Evolutionary conservation across 2,329 filamentous ascomycete species (phyloP).

Genomic region (Coleophoma crateriformis): DNA sequence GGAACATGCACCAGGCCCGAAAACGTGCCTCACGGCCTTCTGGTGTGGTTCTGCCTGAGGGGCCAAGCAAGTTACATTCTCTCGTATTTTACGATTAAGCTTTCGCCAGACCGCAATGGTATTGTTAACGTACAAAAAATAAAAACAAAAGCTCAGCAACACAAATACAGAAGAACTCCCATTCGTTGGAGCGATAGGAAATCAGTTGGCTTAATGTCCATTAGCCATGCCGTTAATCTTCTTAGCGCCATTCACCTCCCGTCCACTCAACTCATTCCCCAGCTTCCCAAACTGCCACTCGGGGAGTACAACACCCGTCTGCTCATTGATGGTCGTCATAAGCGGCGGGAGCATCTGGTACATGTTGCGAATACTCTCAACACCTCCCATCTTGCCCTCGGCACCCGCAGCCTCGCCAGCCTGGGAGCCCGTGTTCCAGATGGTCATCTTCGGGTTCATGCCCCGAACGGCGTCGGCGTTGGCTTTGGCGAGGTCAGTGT

Average conservation of each 20-base stretch:
- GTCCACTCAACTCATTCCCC: conserved; percentile 26
- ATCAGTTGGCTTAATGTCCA: not conserved
- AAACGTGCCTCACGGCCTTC: too few relatives aligned
- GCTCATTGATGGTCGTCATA: conserved; percentile 80
- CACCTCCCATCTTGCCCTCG: conserved; percentile 43
- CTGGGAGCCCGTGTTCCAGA: conserved; percentile 74
- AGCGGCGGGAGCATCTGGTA: conserved; percentile 82
- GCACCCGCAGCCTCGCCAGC: conserved; percentile 29
- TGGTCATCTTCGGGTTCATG: conserved; percentile 81
- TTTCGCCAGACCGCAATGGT: too few relatives aligned
- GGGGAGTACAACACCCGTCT: conserved; percentile 77
- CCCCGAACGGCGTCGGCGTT: conserved; percentile 73
- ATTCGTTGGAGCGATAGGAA: too few relatives aligned
- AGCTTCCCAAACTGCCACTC: conserved; percentile 64
- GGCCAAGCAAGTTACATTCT: too few relatives aligned
- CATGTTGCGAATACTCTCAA: conserved; percentile 68
- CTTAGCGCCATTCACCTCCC: conserved; percentile 7
- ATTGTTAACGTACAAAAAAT: too few relatives aligned
- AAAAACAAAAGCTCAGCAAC: too few relatives aligned
- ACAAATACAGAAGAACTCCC: too few relatives aligned
- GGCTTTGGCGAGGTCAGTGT: conserved; percentile 69
- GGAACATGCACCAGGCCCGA: too few relatives aligned
- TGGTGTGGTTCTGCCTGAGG: too few relatives aligned
- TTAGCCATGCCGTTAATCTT: not conserved
- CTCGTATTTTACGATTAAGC: too few relatives aligned